Evolutionary conservation across 2,329 filamentous ascomycete species (phyloP), one percentile per base, ranked within the genome.

Genomic region (Ophiostoma ulmi): DNA sequence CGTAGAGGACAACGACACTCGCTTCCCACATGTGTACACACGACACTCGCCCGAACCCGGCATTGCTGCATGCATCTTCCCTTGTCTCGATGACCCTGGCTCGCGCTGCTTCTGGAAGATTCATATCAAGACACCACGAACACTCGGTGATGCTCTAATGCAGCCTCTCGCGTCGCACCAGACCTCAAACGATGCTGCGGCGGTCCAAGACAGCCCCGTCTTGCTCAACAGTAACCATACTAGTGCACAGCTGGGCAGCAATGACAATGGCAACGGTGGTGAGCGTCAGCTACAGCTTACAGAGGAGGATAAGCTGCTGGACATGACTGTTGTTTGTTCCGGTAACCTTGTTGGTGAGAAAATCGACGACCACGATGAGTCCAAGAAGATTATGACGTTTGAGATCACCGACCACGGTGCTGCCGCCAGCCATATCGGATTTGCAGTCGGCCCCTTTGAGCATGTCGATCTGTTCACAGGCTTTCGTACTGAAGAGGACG

Each of bases 401-500:
- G 88, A 89, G 70, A 90, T 75, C 17, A 74, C 72, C 1, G 74
- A 91, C 68, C 86, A 87, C 72, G 88, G 89, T 73, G 88, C 91
- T 68, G 88, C 93, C 0, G 90, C 94, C 1, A 91, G 94, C 73
- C 94, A 98, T 78, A 89, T 99, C 74, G 94, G 94, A 5, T 97
- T 99, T 78, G 92, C 93, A 2, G 87, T 98, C 70, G 95, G 96
- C 0, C 95, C 96, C 0, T 99, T 99, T 78, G 93, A 98, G 79
- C 91, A 94, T 75, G 90, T 98, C 69, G 92, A 97, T 77, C 83
- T 99, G 5, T 88, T 84, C 73, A 91, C 92, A 2, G 91, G 94
- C 75, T 97, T 92, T 76, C 89, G 96, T 68, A 92, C 94, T 65
- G 92, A 93, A 73, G 93, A 96, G 75, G 92, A 97, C 74, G 94